phyloP scores from a whole-genome alignment of 495 filamentous ascomycete genomes.

The Cetradonia linearis region DNA sequence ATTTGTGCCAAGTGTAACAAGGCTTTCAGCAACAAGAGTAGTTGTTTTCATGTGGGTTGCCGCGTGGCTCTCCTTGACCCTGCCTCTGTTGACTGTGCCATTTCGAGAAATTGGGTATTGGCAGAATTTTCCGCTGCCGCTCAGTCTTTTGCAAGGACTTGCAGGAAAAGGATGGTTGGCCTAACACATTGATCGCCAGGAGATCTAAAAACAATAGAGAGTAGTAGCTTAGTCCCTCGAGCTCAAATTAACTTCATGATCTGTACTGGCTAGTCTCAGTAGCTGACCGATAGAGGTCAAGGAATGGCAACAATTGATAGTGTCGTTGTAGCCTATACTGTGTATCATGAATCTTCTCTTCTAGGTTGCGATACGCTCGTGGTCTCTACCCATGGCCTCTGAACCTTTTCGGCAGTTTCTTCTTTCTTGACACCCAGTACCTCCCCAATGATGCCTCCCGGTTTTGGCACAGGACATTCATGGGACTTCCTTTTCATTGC shows the following conservation, averaged over 20 bases:
- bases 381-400: conserved; percentile 4
- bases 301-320: background rate
- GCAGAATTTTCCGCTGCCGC: conserved; percentile 12
- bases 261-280: background rate
- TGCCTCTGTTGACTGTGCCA: conserved; percentile 21
- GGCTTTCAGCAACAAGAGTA: background rate
- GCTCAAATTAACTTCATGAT: background rate
- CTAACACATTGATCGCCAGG: background rate
- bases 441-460: conserved; percentile 60
- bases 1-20: background rate
- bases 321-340: too few species aligned
- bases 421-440: conserved; percentile 54
- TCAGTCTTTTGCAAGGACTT: conserved; percentile 17
- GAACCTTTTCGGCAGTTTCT: conserved; percentile 16
- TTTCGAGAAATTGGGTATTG: conserved; percentile 24
- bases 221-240: background rate
- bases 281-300: background rate
- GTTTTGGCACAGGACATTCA: conserved; percentile 80
- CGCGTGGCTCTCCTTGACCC: conserved; percentile 18
- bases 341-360: background rate
- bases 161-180: conserved; percentile 15
- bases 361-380: background rate
- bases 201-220: background rate
- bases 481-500: conserved; percentile 25
- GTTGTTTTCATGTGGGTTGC: conserved; percentile 17